Conservation (phyloP, 257 asterid species). For the Fraxinus quadrangulata region DNA sequence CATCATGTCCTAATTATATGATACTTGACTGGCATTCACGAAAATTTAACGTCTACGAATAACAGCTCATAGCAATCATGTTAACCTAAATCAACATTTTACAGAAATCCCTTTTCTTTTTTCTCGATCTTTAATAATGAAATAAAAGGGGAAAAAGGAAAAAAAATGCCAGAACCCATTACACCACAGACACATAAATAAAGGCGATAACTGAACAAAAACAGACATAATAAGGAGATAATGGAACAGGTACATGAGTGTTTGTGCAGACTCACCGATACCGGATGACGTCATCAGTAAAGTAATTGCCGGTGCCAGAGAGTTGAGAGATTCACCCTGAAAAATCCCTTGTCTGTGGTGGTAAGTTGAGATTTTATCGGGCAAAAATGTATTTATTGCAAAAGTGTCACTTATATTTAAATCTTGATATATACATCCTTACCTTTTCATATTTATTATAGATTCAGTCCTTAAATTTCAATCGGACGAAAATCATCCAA, state of each 20-base stretch:
- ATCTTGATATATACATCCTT: no score
- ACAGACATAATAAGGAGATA: not conserved
- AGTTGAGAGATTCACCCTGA: conserved; percentile 14
- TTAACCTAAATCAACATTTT: not conserved
- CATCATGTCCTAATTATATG: no score
- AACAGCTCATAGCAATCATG: not conserved
- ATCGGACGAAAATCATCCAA: not conserved
- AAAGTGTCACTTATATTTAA: no score
- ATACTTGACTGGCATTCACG: not conserved
- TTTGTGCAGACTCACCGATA: conserved; percentile 14
- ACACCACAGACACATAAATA: not conserved
- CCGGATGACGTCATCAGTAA: not conserved
- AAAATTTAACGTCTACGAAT: not conserved
- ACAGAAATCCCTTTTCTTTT: not conserved
- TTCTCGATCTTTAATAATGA: no score
- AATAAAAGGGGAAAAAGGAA: no score
- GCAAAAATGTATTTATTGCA: not conserved
- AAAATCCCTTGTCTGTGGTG: not conserved
- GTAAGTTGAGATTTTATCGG: not conserved
- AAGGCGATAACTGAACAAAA: not conserved
- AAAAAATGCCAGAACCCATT: not conserved
- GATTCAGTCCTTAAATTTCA: not conserved
- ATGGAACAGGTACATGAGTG: not conserved
- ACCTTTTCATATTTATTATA: no score
- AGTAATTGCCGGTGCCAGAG: not conserved